These are phyloP conservation scores for Suillus brevipes DNA, from an alignment of 768 basidiomycete species.

Conservation along the genomic window DNA sequence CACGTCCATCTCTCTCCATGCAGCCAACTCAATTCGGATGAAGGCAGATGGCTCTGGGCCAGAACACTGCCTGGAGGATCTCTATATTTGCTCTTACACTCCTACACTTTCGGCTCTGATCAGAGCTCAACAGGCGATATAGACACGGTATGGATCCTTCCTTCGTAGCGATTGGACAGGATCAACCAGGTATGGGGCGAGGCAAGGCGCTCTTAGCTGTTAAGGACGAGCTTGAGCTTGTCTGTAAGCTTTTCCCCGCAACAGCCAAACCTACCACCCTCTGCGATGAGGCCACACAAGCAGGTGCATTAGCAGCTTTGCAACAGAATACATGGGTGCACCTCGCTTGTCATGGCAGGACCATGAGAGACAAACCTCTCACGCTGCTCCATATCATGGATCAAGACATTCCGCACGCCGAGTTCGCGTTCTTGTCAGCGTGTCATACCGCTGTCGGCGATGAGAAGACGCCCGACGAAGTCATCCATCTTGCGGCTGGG, in stretches of 20 bases:
- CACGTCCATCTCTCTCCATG: not conserved
- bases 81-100: not conserved
- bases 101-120: not conserved
- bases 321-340: conserved; percentile 15
- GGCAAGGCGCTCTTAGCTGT: not conserved
- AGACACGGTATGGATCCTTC: not conserved
- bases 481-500: too few relatives aligned
- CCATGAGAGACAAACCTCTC: too few relatives aligned
- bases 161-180: not conserved
- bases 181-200: not conserved
- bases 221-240: not conserved
- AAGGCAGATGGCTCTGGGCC: not conserved
- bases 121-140: not conserved
- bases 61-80: not conserved
- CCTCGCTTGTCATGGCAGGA: conserved; percentile 22
- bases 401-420: too few relatives aligned
- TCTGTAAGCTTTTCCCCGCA: not conserved
- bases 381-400: too few relatives aligned
- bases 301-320: conserved; percentile 2
- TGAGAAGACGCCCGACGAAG: too few relatives aligned
- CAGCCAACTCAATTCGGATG: not conserved
- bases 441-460: too few relatives aligned
- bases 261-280: not conserved
- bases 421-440: too few relatives aligned
- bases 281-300: not conserved